Evolutionary conservation across 2,329 filamentous ascomycete species (phyloP).

Genomic region (Aspergillus jensenii): DNA sequence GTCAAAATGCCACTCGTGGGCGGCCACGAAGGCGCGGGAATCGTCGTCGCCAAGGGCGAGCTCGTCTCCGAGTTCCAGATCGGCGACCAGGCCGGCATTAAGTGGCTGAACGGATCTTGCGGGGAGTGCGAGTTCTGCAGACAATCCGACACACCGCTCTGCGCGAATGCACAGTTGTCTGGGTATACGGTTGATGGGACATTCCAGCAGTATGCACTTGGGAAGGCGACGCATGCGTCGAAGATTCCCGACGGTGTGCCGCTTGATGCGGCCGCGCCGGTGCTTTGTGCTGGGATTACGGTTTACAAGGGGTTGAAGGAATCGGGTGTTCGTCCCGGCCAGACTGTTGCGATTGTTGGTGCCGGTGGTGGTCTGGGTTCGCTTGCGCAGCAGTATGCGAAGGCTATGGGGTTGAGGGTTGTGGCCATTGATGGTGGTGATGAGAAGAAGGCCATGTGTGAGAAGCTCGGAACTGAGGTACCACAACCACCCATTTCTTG

Average conservation of each 20-base stretch:
- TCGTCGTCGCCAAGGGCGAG: conserved; percentile 10
- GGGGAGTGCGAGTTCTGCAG: conserved; percentile 79
- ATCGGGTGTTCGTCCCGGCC: conserved; percentile 69
- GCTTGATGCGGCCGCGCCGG: conserved; percentile 73
- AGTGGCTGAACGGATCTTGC: conserved; percentile 88
- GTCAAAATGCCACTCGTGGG: conserved; percentile 10
- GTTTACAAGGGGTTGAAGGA: conserved; percentile 90
- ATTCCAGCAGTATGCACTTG: conserved; percentile 90
- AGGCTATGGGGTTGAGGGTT: conserved; percentile 79
- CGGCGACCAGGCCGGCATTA: conserved; percentile 13
- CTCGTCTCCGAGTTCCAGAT: conserved; percentile 9
- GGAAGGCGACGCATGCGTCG: conserved; percentile 80
- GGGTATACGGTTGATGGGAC: conserved; percentile 90
- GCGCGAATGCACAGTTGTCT: conserved; percentile 69
- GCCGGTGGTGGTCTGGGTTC: conserved; percentile 81
- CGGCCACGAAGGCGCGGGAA: conserved; percentile 13
- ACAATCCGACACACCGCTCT: conserved; percentile 76
- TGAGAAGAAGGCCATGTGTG: conserved; percentile 70
- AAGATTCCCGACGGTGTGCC: conserved; percentile 74
- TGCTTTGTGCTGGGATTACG: conserved; percentile 82
- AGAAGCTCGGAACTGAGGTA: conserved; percentile 64
- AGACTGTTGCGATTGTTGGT: conserved; percentile 75
- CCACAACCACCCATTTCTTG: no score
- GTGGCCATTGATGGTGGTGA: conserved; percentile 81
- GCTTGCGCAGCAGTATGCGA: conserved; percentile 82